A percentile compares a stretch with the other conserved stretches of the same genome.
Evolutionary conservation across 345 rosid species (phyloP).

Genomic region (Hibiscus trionum): DNA sequence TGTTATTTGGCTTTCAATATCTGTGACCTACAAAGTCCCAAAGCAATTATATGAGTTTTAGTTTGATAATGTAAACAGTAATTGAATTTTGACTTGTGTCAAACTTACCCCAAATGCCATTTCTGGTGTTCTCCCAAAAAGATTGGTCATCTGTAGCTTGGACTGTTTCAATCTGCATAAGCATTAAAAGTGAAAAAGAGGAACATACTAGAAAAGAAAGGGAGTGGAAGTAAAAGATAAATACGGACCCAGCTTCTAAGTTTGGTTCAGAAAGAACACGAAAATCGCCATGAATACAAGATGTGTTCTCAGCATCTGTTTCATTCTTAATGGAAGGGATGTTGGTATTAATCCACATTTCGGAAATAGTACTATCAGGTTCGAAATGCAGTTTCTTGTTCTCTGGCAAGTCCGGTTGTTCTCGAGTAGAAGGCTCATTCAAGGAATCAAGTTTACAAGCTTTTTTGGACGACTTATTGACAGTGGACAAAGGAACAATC

Average conservation of each 20-base stretch:
- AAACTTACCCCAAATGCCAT: conserved; percentile 29
- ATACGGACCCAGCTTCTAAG: neutral
- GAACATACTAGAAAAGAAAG: neutral
- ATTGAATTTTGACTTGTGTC: neutral
- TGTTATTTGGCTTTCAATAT: conserved; percentile 24
- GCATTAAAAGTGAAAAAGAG: no score
- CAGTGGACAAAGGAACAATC: neutral
- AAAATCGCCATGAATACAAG: neutral
- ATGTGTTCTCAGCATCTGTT: neutral
- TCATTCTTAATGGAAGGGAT: neutral
- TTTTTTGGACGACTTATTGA: neutral
- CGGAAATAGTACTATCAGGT: neutral
- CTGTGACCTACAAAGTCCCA: conserved; percentile 16
- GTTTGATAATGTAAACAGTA: neutral
- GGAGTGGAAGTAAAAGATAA: neutral
- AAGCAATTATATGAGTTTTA: neutral
- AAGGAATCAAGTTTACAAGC: neutral
- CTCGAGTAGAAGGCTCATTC: neutral
- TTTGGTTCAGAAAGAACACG: neutral
- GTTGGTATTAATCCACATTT: neutral
- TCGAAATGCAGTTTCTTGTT: neutral
- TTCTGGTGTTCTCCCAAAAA: conserved; percentile 23
- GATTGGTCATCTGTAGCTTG: conserved; percentile 15
- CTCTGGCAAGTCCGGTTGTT: neutral
- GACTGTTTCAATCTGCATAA: conserved; percentile 28